Percentiles rank a stretch among this genome's conserved stretches.
Evolutionary conservation across 192 early-diverging fungal species (phyloP).

Genomic region (Coemansia sp.): DNA sequence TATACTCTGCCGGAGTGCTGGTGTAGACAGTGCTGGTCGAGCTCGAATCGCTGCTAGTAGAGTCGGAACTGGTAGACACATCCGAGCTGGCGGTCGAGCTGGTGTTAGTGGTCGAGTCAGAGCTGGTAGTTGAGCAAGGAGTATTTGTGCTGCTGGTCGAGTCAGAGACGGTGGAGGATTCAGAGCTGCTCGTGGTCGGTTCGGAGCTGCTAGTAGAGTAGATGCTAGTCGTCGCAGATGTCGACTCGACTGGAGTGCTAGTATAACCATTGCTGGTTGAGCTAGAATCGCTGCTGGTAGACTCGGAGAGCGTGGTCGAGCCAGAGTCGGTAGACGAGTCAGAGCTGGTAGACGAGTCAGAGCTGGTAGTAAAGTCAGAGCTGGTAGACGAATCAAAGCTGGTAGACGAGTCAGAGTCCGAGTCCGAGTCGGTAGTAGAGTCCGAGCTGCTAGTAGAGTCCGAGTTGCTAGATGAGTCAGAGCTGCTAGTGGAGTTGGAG

Average conservation of each 20-base stretch:
- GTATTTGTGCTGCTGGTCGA: too few relatives aligned
- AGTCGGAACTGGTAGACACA: background rate
- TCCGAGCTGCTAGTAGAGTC: background rate
- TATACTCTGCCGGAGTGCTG: background rate
- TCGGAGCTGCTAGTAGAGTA: background rate
- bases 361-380: too few relatives aligned
- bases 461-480: too few relatives aligned
- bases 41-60: background rate
- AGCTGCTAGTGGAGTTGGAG: too few relatives aligned
- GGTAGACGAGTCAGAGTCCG: too few relatives aligned
- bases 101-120: background rate
- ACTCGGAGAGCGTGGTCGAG: too few relatives aligned
- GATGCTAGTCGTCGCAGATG: background rate
- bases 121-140: too few relatives aligned
- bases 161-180: background rate
- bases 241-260: background rate
- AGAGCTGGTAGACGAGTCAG: background rate
- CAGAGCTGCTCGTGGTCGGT: background rate
- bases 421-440: background rate
- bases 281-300: too few relatives aligned
- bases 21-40: background rate
- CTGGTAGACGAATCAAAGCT: too few relatives aligned
- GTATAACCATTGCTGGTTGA: background rate
- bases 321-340: background rate
- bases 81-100: too few relatives aligned